phyloP scores from a whole-genome alignment of 345 rosid species.

The Heritiera littoralis region DNA sequence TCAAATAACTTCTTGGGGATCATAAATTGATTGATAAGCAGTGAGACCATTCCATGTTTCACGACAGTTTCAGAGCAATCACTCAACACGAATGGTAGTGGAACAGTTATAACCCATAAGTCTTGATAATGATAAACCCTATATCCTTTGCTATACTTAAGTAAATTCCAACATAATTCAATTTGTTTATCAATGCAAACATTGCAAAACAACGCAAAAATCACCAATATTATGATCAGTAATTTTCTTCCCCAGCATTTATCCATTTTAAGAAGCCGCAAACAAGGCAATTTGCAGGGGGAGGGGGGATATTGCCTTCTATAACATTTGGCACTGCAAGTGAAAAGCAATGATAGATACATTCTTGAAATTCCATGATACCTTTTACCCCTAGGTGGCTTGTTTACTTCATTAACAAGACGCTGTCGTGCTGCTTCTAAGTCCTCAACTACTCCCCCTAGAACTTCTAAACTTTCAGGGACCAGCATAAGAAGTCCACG shows the following conservation, averaged over 20 bases:
- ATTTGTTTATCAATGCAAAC: not conserved
- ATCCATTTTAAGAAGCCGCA: not conserved
- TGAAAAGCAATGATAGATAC: not conserved
- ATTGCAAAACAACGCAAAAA: constrained; percentile 3
- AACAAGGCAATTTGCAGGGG: not conserved
- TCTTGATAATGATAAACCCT: not conserved
- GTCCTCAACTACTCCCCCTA: constrained; percentile 84
- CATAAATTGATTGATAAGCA: constrained; percentile 7
- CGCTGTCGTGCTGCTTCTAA: constrained; percentile 70
- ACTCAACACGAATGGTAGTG: constrained; percentile 2
- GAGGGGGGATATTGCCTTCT: not conserved
- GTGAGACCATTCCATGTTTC: constrained; percentile 1
- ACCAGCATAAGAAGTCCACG: constrained; percentile 83
- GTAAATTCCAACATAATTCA: not conserved
- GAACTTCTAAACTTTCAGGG: constrained; percentile 78
- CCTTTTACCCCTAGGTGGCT: constrained; percentile 97
- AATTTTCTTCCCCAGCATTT: not conserved
- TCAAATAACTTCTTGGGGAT: not conserved
- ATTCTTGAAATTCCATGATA: constrained; percentile 27
- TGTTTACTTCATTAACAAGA: constrained; percentile 79
- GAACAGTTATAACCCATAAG: not conserved
- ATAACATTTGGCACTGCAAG: not conserved
- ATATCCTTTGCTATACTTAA: not conserved
- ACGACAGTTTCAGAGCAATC: not conserved
- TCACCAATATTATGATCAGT: not conserved